Conservation (phyloP, 2,329 filamentous ascomycete species). For the Fusarium oligoseptatum region DNA sequence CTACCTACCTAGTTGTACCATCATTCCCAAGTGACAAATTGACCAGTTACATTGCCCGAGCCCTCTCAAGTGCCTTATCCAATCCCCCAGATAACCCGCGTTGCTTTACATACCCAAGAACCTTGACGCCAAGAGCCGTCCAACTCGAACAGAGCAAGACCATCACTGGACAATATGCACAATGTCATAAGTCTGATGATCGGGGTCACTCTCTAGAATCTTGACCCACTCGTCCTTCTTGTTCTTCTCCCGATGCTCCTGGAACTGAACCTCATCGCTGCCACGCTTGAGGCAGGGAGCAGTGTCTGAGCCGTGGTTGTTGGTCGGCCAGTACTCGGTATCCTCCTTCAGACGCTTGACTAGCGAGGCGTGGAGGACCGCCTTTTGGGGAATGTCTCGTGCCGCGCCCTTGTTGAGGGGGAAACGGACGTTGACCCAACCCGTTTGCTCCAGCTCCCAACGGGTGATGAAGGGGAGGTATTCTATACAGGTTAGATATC, state of each 20-base stretch:
- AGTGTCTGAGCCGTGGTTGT: constrained; percentile 51
- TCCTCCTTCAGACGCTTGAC: constrained; percentile 51
- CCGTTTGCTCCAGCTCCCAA: constrained; percentile 53
- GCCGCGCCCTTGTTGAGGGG: constrained; percentile 54
- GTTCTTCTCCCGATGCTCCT: not conserved
- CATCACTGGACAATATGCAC: constrained; percentile 7
- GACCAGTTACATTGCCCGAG: not conserved
- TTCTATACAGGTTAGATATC: constrained; percentile 45
- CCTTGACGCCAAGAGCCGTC: not conserved
- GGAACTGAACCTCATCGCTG: constrained; percentile 8
- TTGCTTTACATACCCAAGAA: not conserved
- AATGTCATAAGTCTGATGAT: constrained; percentile 36
- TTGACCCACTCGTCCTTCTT: not conserved
- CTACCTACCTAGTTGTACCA: not conserved
- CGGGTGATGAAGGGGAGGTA: constrained; percentile 56
- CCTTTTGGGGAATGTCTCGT: constrained; percentile 56
- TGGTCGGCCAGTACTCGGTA: constrained; percentile 46
- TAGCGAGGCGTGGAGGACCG: constrained; percentile 55
- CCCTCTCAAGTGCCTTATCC: not conserved
- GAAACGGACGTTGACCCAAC: constrained; percentile 53
- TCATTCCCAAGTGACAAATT: not conserved
- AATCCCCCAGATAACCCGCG: not conserved
- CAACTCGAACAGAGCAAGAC: not conserved
- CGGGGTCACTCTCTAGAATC: constrained; percentile 20
- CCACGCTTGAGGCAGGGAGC: constrained; percentile 50